Conservation (phyloP, 1,139 yeast genomes). For the Blastobotrys petasosporus region DNA sequence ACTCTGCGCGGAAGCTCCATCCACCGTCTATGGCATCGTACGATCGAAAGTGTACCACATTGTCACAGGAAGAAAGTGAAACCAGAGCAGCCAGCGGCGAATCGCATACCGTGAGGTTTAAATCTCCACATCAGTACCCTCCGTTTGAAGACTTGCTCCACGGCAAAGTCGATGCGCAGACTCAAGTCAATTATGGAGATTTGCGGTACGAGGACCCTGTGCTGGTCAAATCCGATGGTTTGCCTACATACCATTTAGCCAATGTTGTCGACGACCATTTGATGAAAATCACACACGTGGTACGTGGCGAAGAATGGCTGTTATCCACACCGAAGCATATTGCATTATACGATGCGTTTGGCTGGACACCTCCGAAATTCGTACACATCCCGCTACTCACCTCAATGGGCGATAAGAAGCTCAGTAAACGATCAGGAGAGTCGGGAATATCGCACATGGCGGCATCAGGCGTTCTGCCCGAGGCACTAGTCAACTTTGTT, state of each 20-base stretch:
- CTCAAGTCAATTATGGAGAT: conserved; percentile 65
- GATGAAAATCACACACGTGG: conserved; percentile 89
- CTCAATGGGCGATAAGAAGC: conserved; percentile 63
- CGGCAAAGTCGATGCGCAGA: conserved; percentile 69
- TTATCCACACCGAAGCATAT: conserved; percentile 94
- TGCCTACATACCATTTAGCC: conserved; percentile 96
- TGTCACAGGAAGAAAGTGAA: conserved; percentile 40
- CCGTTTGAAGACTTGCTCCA: conserved; percentile 66
- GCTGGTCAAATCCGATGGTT: conserved; percentile 79
- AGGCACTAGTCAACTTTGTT: conserved; percentile 78
- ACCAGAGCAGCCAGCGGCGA: conserved; percentile 33
- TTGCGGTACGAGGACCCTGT: conserved; percentile 85
- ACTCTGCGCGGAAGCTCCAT: conserved; percentile 62
- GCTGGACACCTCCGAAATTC: conserved; percentile 76
- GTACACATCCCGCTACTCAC: conserved; percentile 89
- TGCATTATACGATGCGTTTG: conserved; percentile 78
- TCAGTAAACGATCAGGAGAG: conserved; percentile 83
- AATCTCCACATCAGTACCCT: conserved; percentile 69
- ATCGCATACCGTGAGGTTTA: conserved; percentile 33
- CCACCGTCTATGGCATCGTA: conserved; percentile 93
- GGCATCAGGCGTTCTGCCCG: conserved; percentile 67
- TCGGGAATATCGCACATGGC: conserved; percentile 58
- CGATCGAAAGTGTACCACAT: conserved; percentile 67
- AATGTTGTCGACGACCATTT: conserved; percentile 91
- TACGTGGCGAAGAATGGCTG: conserved; percentile 97